Percentiles rank a stretch among this genome's conserved stretches.
Conservation (phyloP, 306 rosid species). For the Hippophae gyantsensis region DNA sequence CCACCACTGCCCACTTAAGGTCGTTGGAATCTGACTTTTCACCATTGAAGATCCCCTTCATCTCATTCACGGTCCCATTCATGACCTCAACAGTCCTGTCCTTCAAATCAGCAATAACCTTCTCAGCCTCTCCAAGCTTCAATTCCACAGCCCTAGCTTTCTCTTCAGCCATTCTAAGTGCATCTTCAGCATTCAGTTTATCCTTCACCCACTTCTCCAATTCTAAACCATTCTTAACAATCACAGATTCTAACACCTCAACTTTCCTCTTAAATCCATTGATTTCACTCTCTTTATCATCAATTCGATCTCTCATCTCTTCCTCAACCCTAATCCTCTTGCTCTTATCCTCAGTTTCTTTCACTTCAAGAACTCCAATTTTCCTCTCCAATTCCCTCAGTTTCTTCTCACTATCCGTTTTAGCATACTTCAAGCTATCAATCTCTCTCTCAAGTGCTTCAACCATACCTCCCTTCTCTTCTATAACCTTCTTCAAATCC, state of each 20-base stretch:
- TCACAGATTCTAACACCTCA: constrained; percentile 37
- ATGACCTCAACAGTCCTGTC: constrained; percentile 36
- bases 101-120: constrained; percentile 51
- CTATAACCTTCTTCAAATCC: constrained; percentile 40
- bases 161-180: constrained; percentile 38
- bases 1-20: constrained; percentile 55
- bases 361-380: constrained; percentile 58
- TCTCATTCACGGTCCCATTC: constrained; percentile 36
- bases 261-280: constrained; percentile 24
- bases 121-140: constrained; percentile 34
- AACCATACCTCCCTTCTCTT: constrained; percentile 40
- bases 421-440: constrained; percentile 37
- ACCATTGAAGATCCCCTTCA: constrained; percentile 23
- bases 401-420: constrained; percentile 42
- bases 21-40: constrained; percentile 35
- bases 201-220: constrained; percentile 36
- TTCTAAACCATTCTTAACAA: constrained; percentile 22
- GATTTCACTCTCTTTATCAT: constrained; percentile 53
- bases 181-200: constrained; percentile 33
- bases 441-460: constrained; percentile 50
- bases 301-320: constrained; percentile 59
- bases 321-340: constrained; percentile 76
- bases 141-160: constrained; percentile 33
- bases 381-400: constrained; percentile 81
- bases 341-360: constrained; percentile 78